A percentile compares a stretch with the other conserved stretches of the same genome.
These are phyloP conservation scores for Aspergillus carlsbadensis DNA, from an alignment of 495 filamentous ascomycete species.

Conservation along the genomic window DNA sequence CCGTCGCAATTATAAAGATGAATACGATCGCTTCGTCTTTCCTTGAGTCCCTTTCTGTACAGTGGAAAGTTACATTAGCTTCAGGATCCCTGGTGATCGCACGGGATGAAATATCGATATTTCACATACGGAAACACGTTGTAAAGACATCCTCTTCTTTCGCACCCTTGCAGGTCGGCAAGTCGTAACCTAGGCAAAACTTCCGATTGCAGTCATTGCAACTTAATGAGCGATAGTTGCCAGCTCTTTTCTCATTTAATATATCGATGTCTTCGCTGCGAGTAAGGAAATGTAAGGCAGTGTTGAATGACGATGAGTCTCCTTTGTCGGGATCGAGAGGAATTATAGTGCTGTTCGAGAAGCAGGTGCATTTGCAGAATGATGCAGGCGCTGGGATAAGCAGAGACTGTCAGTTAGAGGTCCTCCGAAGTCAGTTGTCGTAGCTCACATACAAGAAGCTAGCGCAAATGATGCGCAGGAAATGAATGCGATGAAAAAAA, in stretches of 20 bases:
- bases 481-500: conserved; percentile 26
- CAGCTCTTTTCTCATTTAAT: conserved; percentile 20
- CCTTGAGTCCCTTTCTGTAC: conserved; percentile 73
- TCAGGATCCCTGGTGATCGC: neutral
- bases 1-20: conserved; percentile 84
- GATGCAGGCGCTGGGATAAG: conserved; percentile 57
- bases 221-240: conserved; percentile 44
- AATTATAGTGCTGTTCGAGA: conserved; percentile 89
- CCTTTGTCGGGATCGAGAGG: conserved; percentile 35
- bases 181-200: conserved; percentile 81
- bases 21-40: conserved; percentile 92
- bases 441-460: conserved; percentile 27
- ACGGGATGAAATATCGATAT: neutral
- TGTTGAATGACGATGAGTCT: conserved; percentile 24
- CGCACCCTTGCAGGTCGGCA: conserved; percentile 84
- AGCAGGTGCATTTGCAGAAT: conserved; percentile 98
- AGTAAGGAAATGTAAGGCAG: conserved; percentile 27
- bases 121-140: conserved; percentile 76
- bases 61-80: conserved; percentile 21
- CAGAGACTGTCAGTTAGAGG: conserved; percentile 12
- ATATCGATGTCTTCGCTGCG: conserved; percentile 16
- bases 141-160: conserved; percentile 85
- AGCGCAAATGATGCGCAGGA: conserved; percentile 25
- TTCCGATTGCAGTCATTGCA: conserved; percentile 89
- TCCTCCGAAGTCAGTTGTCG: neutral